Conservation (phyloP, 768 basidiomycete species). For the Tubosaeta sp. region DNA sequence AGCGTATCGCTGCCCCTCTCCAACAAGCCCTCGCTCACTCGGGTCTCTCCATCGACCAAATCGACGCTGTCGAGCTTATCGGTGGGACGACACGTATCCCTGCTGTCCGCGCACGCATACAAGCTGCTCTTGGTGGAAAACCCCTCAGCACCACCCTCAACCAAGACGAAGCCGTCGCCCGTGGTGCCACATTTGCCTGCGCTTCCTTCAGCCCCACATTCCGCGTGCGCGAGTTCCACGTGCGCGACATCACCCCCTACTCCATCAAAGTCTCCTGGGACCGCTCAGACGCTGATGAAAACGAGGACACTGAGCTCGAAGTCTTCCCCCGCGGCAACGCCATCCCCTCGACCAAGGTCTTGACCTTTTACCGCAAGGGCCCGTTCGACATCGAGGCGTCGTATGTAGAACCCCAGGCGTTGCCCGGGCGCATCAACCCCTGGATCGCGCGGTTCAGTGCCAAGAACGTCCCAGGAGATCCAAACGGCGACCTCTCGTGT, state of each 20-base stretch:
- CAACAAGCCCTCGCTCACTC: constrained; percentile 76
- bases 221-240: constrained; percentile 92
- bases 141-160: constrained; percentile 89
- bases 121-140: constrained; percentile 78
- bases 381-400: constrained; percentile 84
- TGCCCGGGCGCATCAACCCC: constrained; percentile 81
- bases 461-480: constrained; percentile 69
- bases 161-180: constrained; percentile 95
- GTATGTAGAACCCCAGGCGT: constrained; percentile 66
- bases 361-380: constrained; percentile 90
- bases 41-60: constrained; percentile 75
- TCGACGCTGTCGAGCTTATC: constrained; percentile 89
- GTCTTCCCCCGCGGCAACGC: constrained; percentile 85
- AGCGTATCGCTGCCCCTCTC: constrained; percentile 72
- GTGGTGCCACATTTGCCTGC: constrained; percentile 95
- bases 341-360: constrained; percentile 91
- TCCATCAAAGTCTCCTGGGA: constrained; percentile 92
- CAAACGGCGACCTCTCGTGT: constrained; percentile 68
- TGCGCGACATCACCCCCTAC: constrained; percentile 82
- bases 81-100: constrained; percentile 94
- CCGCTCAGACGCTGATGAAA: constrained; percentile 63
- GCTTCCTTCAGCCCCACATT: constrained; percentile 97
- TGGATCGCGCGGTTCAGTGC: constrained; percentile 80
- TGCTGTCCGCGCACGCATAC: constrained; percentile 84
- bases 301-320: constrained; percentile 87